These are phyloP conservation scores for Xylariaceae sp. DNA, from an alignment of 2,329 filamentous ascomycete genomes.

Conservation along the genomic window DNA sequence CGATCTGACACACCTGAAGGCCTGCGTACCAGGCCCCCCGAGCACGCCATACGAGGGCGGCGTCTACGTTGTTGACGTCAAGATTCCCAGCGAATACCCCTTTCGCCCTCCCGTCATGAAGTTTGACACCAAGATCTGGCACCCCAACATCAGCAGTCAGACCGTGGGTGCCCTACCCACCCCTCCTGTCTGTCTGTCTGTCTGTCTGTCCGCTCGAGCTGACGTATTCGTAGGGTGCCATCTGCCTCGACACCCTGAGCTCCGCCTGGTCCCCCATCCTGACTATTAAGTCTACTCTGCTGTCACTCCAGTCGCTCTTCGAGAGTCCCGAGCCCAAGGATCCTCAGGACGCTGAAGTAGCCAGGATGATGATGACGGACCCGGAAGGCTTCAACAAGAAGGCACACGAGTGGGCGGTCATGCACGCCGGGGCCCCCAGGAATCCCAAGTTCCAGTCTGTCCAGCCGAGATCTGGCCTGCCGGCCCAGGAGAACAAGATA, in stretches of 20 bases:
- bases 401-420: slow-evolving; percentile 85
- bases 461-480: slow-evolving; percentile 24
- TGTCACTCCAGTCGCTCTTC: slow-evolving; percentile 88
- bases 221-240: slow-evolving; percentile 63
- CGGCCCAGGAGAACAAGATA: slow-evolving; percentile 44
- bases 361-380: slow-evolving; percentile 75
- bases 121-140: slow-evolving; percentile 92
- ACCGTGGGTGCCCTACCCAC: slow-evolving; percentile 50
- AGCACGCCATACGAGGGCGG: slow-evolving; percentile 92
- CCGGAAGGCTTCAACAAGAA: slow-evolving; percentile 72
- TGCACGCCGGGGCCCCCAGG: slow-evolving; percentile 67
- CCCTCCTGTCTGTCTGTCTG: neutral
- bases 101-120: slow-evolving; percentile 89
- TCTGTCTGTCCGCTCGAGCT: slow-evolving; percentile 1
- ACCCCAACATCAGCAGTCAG: slow-evolving; percentile 91
- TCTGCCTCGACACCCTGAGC: slow-evolving; percentile 89
- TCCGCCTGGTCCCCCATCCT: slow-evolving; percentile 91
- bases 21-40: slow-evolving; percentile 77
- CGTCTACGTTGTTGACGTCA: slow-evolving; percentile 73
- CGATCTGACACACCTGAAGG: slow-evolving; percentile 75
- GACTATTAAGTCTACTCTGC: slow-evolving; percentile 89
- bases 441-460: slow-evolving; percentile 20
- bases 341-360: slow-evolving; percentile 93
- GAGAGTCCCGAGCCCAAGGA: slow-evolving; percentile 92
- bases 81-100: slow-evolving; percentile 81